phyloP scores from a whole-genome alignment of 2,329 filamentous ascomycete species.

The Acephala macrosclerotiorum region DNA sequence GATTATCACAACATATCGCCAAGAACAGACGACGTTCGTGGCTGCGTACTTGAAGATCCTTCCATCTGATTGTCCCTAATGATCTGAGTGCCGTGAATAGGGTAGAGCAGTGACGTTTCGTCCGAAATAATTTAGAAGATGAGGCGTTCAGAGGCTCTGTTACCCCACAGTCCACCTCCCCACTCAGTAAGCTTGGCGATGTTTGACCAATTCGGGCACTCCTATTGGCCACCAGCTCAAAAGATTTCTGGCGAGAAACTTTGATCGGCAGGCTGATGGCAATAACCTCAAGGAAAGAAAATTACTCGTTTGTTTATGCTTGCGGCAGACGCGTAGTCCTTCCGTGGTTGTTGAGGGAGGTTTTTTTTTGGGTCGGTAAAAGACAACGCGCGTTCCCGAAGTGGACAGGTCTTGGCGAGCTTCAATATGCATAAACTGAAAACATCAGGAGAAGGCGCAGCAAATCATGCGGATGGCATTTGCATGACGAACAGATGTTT shows the following conservation, averaged over 20 bases:
- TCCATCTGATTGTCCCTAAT: neutral
- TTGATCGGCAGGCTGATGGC: neutral
- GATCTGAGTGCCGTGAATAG: neutral
- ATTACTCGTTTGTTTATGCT: neutral
- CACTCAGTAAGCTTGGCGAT: neutral
- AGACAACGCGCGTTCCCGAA: neutral
- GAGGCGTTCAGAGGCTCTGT: neutral
- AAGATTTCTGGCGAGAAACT: neutral
- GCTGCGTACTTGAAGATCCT: neutral
- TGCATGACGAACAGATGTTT: slow-evolving; percentile 15
- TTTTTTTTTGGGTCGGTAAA: slow-evolving; percentile 6
- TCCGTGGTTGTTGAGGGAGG: neutral
- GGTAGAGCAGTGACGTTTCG: neutral
- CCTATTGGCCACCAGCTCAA: neutral
- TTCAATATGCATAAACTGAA: neutral
- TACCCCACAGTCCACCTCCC: slow-evolving; percentile 2
- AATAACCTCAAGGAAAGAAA: neutral
- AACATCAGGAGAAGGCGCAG: neutral
- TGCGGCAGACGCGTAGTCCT: neutral
- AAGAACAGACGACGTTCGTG: neutral
- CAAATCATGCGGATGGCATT: neutral
- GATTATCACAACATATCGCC: neutral
- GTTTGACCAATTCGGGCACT: slow-evolving; percentile 4
- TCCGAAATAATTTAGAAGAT: neutral
- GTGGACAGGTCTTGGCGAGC: slow-evolving; percentile 14